Evolutionary conservation across 805 yeast species (phyloP).

Genomic region (Candida sanyiensis): DNA sequence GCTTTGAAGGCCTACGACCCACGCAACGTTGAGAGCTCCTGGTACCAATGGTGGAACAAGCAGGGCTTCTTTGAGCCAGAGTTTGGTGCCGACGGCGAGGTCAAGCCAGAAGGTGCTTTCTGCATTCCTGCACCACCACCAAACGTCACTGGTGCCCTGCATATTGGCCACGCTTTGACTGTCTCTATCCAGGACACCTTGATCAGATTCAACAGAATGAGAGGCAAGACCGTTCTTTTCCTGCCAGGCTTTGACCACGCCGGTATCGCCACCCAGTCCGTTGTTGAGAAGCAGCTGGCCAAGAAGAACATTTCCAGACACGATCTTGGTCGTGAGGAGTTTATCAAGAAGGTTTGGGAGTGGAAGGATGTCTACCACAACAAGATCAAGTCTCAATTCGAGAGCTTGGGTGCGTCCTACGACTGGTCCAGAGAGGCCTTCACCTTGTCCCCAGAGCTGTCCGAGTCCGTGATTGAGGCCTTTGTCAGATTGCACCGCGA

Average conservation of each 20-base stretch:
- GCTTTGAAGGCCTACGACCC: slow-evolving; percentile 94
- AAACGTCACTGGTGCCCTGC: slow-evolving; percentile 97
- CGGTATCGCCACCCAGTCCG: slow-evolving; percentile 98
- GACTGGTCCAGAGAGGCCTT: slow-evolving; percentile 95
- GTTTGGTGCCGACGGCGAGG: slow-evolving; percentile 63
- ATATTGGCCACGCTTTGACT: slow-evolving; percentile 97
- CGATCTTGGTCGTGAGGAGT: slow-evolving; percentile 90
- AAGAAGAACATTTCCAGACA: slow-evolving; percentile 85
- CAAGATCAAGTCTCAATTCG: slow-evolving; percentile 78
- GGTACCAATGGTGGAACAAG: slow-evolving; percentile 97
- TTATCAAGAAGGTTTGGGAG: slow-evolving; percentile 88
- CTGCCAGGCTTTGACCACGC: slow-evolving; percentile 98
- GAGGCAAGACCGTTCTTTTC: slow-evolving; percentile 88
- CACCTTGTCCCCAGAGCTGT: slow-evolving; percentile 75
- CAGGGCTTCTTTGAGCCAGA: slow-evolving; percentile 87
- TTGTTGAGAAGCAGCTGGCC: slow-evolving; percentile 90
- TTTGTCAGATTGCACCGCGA: slow-evolving; percentile 90
- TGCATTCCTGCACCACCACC: slow-evolving; percentile 99
- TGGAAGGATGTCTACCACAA: slow-evolving; percentile 94
- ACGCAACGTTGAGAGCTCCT: slow-evolving; percentile 85
- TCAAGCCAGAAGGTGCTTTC: slow-evolving; percentile 79
- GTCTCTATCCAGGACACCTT: slow-evolving; percentile 91
- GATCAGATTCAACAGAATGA: slow-evolving; percentile 93
- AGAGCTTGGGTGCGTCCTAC: slow-evolving; percentile 90
- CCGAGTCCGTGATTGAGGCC: slow-evolving; percentile 82